Evolutionary conservation across 2,329 filamentous ascomycete species (phyloP).

Genomic region (Colletotrichum magnum): DNA sequence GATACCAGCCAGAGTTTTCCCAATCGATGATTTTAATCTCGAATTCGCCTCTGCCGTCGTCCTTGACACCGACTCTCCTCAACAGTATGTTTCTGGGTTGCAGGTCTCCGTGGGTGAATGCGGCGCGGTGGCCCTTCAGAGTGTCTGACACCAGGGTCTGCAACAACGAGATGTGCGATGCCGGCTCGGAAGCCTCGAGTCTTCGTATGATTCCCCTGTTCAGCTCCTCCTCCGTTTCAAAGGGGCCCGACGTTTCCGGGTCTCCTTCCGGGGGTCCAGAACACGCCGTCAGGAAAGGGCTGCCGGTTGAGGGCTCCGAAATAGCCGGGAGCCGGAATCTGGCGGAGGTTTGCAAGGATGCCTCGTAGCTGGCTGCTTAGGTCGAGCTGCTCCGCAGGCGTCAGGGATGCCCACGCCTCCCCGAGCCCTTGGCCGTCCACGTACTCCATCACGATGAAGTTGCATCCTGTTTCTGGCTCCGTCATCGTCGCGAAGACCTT

Average conservation of each 20-base stretch:
- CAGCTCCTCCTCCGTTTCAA: background rate
- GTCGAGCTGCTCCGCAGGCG: background rate
- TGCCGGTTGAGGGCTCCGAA: background rate
- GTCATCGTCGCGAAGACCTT: background rate
- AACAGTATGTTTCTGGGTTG: background rate
- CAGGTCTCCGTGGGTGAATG: background rate
- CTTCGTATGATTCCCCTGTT: conserved; percentile 1
- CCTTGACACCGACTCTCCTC: background rate
- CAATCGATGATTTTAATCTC: background rate
- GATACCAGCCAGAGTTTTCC: background rate
- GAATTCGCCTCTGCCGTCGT: background rate
- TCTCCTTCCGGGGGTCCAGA: background rate
- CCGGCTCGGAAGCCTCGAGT: background rate
- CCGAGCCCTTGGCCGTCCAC: background rate
- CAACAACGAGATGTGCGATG: background rate
- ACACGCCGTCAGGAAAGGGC: background rate
- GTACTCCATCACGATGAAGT: conserved; percentile 2
- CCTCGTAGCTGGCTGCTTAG: background rate
- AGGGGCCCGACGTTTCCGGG: background rate
- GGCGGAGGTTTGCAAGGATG: background rate
- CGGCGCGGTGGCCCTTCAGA: background rate
- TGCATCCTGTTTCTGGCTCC: background rate
- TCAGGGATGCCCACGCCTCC: background rate
- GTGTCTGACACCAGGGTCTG: background rate
- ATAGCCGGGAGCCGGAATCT: background rate